phyloP scores from a whole-genome alignment of 2,329 filamentous ascomycete genomes.

The Ophiocordyceps polyrhachis-furcata region DNA sequence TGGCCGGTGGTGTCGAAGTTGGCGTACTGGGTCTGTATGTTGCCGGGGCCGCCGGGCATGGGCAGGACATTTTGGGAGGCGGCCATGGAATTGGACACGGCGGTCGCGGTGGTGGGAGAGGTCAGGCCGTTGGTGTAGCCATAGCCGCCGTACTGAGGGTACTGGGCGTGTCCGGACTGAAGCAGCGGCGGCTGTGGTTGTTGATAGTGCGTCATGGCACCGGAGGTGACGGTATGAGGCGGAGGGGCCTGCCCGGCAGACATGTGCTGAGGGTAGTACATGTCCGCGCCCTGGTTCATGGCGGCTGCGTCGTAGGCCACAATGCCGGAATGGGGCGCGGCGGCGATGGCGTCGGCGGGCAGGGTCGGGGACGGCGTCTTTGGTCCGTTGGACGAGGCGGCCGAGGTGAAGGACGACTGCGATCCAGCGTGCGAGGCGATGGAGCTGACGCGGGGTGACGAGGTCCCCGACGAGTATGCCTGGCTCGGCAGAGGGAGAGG shows the following conservation, averaged over 20 bases:
- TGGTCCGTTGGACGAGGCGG: slow-evolving; percentile 40
- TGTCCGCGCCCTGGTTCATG: slow-evolving; percentile 77
- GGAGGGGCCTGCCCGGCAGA: slow-evolving; percentile 57
- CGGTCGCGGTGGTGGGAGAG: slow-evolving; percentile 54
- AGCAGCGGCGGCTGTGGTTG: slow-evolving; percentile 58
- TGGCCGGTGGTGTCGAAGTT: slow-evolving; percentile 76
- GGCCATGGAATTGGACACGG: slow-evolving; percentile 52
- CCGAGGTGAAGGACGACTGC: slow-evolving; percentile 35
- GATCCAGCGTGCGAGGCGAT: slow-evolving; percentile 42
- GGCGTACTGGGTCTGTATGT: slow-evolving; percentile 37
- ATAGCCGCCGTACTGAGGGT: slow-evolving; percentile 53
- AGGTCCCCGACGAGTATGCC: slow-evolving; percentile 51
- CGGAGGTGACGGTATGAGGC: slow-evolving; percentile 59
- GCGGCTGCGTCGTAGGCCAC: slow-evolving; percentile 15
- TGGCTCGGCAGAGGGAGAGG: slow-evolving; percentile 51
- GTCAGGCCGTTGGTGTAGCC: slow-evolving; percentile 59
- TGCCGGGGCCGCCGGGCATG: slow-evolving; percentile 39
- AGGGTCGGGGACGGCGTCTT: slow-evolving; percentile 64
- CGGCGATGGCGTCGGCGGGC: slow-evolving; percentile 24
- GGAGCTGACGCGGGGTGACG: slow-evolving; percentile 59
- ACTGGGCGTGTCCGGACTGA: slow-evolving; percentile 53
- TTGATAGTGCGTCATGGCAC: slow-evolving; percentile 51
- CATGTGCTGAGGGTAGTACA: slow-evolving; percentile 74
- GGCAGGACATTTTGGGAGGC: slow-evolving; percentile 45
- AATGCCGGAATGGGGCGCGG: slow-evolving; percentile 13